Evolutionary conservation across 768 basidiomycete genomes (phyloP).

Genomic region (Strobilomyces confusus): DNA sequence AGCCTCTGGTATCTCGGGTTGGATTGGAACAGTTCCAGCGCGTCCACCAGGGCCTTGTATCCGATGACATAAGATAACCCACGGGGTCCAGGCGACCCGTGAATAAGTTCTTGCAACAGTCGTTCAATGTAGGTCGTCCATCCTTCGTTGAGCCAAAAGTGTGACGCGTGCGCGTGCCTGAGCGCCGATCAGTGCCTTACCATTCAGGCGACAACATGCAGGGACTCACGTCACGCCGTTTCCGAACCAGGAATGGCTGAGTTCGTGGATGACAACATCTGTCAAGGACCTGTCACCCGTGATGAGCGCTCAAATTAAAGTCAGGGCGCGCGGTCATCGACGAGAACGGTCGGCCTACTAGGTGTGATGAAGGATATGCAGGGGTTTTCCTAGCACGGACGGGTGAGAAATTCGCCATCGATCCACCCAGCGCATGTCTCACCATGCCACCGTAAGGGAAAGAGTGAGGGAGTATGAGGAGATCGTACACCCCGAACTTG

Average conservation of each 20-base stretch:
- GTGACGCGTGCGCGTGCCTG: constrained; percentile 66
- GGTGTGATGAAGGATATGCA: constrained; percentile 88
- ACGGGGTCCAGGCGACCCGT: constrained; percentile 63
- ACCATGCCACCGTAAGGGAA: constrained; percentile 95
- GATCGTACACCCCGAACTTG: constrained; percentile 82
- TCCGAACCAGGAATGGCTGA: constrained; percentile 90
- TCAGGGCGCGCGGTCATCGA: neutral
- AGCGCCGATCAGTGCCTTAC: neutral
- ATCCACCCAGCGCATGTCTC: neutral
- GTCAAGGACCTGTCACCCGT: constrained; percentile 84
- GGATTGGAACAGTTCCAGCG: constrained; percentile 55
- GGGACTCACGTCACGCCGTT: constrained; percentile 72
- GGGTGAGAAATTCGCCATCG: neutral
- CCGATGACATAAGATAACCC: constrained; percentile 82
- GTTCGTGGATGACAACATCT: constrained; percentile 86
- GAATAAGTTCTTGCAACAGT: constrained; percentile 62
- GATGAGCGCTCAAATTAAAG: constrained; percentile 53
- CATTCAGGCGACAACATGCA: neutral
- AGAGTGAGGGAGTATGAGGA: constrained; percentile 83
- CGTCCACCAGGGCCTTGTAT: constrained; percentile 64
- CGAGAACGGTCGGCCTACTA: constrained; percentile 41
- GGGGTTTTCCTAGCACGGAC: constrained; percentile 67
- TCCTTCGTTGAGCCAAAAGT: constrained; percentile 91
- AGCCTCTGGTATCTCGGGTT: constrained; percentile 73
- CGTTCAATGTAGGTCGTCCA: constrained; percentile 96